Base-by-base conservation (phyloP, 768 basidiomycete genomes). In the Lactarius sp. region DNA sequence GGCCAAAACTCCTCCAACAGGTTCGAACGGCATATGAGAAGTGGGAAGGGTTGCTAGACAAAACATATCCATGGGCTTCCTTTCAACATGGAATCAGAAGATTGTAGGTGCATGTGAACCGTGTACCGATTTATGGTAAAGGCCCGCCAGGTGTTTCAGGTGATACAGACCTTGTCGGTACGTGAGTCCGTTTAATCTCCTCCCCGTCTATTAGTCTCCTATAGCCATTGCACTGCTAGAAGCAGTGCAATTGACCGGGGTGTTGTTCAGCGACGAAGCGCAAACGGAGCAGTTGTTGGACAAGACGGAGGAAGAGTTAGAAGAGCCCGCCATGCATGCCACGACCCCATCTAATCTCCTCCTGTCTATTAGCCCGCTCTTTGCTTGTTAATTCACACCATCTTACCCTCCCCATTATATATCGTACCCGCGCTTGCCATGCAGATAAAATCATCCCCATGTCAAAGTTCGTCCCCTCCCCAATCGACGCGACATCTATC, bases 21-120 rank as follows among this genome's bases (percentile, higher is more conserved):
- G 46, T 47, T 7, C 2, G 1, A 22, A 16, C 4, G 12, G 20
- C 46, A n/a, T 8, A 18, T 8, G 46, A 20, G 2, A 47, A 20
- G 5, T 47, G 46, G 46, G 20, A n/a, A 20, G n/a, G 18, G 42
- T 44, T 44, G 14, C 13, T 44, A 44, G 12, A 44, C 12, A 44
- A 13, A 37, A 8, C 36, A 8, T 1, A 37, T 37, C 36, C 36
- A 37, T 37, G 36, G 36, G 1, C 7, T 37, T 37, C 41, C 12
- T 41, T 41, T 14, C 12, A 41, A 27, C 2, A 27, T 27, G 2
- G 27, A 27, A 27, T 44, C 42, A 18, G 87, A 86, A 47, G 87
- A 72, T 70, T 88, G 88, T 52, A 86, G 81, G 71, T 89, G 87
- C 87, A 89, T 89, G 61, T 51, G 20, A 63, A 57, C 62, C 46